Evolutionary conservation across 106 monocot genomes (phyloP).

Genomic region (Platanthera zijinensis): DNA sequence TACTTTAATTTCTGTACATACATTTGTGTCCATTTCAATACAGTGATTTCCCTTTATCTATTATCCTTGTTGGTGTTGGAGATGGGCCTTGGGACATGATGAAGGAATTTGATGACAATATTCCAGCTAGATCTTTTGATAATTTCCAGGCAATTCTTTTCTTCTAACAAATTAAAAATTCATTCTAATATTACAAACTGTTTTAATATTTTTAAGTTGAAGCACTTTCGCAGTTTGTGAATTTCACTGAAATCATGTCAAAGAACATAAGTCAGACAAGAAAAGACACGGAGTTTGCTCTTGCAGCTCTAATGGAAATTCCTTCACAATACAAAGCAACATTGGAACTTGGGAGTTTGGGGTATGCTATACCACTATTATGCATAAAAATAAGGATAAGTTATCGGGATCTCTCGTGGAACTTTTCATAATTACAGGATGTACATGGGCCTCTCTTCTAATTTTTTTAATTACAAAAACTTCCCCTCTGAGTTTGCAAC

Average conservation of each 20-base stretch:
- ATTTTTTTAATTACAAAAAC: background rate
- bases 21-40: background rate
- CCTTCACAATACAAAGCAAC: constrained; percentile 88
- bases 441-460: background rate
- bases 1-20: background rate
- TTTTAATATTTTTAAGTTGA: background rate
- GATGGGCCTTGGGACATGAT: constrained; percentile 98
- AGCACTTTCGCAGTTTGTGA: constrained; percentile 63
- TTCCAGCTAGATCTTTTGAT: constrained; percentile 74
- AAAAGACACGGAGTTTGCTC: constrained; percentile 84
- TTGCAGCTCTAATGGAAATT: constrained; percentile 88
- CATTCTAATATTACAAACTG: background rate
- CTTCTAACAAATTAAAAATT: background rate
- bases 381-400: background rate
- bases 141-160: constrained; percentile 68
- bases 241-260: constrained; percentile 88
- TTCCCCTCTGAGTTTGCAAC: too few species aligned
- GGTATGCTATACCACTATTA: constrained; percentile 30
- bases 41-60: constrained; percentile 79
- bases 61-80: constrained; percentile 90
- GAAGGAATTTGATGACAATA: constrained; percentile 97
- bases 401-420: too few species aligned
- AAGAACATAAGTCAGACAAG: constrained; percentile 44
- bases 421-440: background rate
- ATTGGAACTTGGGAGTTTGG: constrained; percentile 66